Base-by-base conservation (phyloP, 345 rosid species). In the Iberis pinnata region DNA sequence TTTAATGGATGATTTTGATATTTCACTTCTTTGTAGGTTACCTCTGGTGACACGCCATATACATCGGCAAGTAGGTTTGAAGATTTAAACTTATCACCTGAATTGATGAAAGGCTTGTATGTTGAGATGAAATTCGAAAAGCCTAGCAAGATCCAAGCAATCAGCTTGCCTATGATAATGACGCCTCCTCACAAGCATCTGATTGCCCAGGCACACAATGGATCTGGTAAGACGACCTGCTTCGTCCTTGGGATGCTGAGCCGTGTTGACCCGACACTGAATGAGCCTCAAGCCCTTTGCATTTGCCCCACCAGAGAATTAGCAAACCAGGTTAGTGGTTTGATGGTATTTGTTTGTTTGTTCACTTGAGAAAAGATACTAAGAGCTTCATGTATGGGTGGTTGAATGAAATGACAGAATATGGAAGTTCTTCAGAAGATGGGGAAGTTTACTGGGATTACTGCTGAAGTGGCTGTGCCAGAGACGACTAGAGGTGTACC, bases 161-260 rank as follows among this genome's bases (percentile, higher is more conserved):
- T 85, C 26, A 92, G 83, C 58, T 73, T 92, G 58, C 98, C 98
- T 0, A 92, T 92, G 98, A 92, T 92, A 5, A 55, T 92, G 69
- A 88, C 81, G 6, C 88, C 97, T 10, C 98, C 98, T 0, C 64
- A 76, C 68, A 80, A 81, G 71, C 70, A 92, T 73, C 68, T 92
- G 50, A 74, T 92, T 9, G 98, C 98, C 7, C 98, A 92, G 67
- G 98, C 98, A 0, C 97, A 81, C 56, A 92, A 88, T 54, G 98
- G 98, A 42, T 88, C 95, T 43, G 98, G 98, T 3, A 92, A 92
- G 75, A 92, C 98, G 0, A 92, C 98, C 14, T 92, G 98, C 65
- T 92, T 92, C 45, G 93, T 86, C 29, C 90, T 92, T 15, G 98
- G 98, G 19, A 92, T 92, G 97, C 36, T 92, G 54, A 83, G 87